A percentile compares a stretch with the other conserved stretches of the same genome.
These are phyloP conservation scores for Ceratocystis alfenasii DNA, from an alignment of 2,329 filamentous ascomycete genomes.

Conservation along the genomic window DNA sequence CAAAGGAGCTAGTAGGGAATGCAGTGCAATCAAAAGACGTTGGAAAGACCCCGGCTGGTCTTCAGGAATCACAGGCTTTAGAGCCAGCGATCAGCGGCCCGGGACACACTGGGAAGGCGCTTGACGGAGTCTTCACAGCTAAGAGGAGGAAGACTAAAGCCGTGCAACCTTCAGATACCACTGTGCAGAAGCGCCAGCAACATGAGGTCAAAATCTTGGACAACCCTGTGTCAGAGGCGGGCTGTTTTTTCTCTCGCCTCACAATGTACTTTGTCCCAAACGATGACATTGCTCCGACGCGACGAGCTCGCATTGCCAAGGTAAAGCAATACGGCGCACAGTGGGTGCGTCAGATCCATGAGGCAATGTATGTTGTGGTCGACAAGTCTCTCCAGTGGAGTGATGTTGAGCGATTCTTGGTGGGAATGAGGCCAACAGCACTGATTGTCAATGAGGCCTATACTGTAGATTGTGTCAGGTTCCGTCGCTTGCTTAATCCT, in stretches of 20 bases:
- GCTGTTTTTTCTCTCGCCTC: conserved; percentile 50
- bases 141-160: not conserved
- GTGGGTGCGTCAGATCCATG: conserved; percentile 49
- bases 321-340: conserved; percentile 61
- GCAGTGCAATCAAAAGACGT: not conserved
- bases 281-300: conserved; percentile 54
- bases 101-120: too few species aligned
- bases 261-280: conserved; percentile 71
- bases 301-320: conserved; percentile 61
- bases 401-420: conserved; percentile 44
- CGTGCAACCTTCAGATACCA: not conserved
- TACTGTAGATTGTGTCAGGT: conserved; percentile 54
- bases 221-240: conserved; percentile 34
- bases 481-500: conserved; percentile 46
- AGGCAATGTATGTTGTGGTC: conserved; percentile 67
- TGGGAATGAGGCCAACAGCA: conserved; percentile 26
- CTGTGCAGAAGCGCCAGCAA: conserved; percentile 24
- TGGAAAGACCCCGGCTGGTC: too few species aligned
- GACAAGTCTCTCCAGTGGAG: conserved; percentile 55
- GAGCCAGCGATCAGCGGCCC: too few species aligned
- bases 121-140: not conserved
- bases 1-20: not conserved
- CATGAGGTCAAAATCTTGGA: conserved; percentile 30
- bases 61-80: too few species aligned
- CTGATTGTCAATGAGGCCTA: conserved; percentile 57